Conservation (phyloP, 2,329 filamentous ascomycete genomes). For the Exophiala alcalophila region DNA sequence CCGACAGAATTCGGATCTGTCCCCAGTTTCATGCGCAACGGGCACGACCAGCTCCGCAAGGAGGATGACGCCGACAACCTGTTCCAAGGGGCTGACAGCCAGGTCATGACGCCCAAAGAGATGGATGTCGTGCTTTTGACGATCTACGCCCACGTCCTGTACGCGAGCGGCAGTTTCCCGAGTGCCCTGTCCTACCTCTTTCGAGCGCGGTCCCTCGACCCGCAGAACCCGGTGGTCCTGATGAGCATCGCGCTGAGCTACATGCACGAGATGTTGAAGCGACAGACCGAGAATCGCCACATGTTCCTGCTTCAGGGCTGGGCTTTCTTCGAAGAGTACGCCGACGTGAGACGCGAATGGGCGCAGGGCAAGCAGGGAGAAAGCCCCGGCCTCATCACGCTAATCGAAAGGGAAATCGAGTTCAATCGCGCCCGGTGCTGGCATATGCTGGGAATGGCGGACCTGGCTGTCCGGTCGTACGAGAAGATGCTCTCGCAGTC, state of each 20-base stretch:
- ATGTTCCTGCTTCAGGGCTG: constrained; percentile 83
- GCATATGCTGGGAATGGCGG: constrained; percentile 69
- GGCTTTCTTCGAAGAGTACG: constrained; percentile 73
- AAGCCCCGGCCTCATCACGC: constrained; percentile 2
- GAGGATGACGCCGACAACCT: constrained; percentile 34
- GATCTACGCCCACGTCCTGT: constrained; percentile 86
- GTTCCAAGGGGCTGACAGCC: constrained; percentile 26
- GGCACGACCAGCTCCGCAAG: constrained; percentile 16
- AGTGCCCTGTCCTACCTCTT: constrained; percentile 87
- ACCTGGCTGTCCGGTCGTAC: constrained; percentile 73
- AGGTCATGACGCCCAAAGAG: constrained; percentile 38
- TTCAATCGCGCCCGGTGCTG: constrained; percentile 77
- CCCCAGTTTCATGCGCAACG: constrained; percentile 33
- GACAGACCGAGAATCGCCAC: constrained; percentile 85
- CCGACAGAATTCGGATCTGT: constrained; percentile 35
- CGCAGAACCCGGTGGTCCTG: constrained; percentile 61
- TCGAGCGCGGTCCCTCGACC: constrained; percentile 54
- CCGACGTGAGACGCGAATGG: constrained; percentile 50
- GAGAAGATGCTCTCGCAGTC: constrained; percentile 52
- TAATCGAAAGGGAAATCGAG: constrained; percentile 60
- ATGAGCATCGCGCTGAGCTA: constrained; percentile 81
- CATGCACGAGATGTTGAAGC: constrained; percentile 83
- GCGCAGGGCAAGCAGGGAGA: constrained; percentile 1
- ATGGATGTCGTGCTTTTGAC: constrained; percentile 80
- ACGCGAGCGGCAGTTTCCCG: constrained; percentile 76